phyloP scores from a whole-genome alignment of 495 filamentous ascomycete genomes.

The Hypomontagnella monticulosa region DNA sequence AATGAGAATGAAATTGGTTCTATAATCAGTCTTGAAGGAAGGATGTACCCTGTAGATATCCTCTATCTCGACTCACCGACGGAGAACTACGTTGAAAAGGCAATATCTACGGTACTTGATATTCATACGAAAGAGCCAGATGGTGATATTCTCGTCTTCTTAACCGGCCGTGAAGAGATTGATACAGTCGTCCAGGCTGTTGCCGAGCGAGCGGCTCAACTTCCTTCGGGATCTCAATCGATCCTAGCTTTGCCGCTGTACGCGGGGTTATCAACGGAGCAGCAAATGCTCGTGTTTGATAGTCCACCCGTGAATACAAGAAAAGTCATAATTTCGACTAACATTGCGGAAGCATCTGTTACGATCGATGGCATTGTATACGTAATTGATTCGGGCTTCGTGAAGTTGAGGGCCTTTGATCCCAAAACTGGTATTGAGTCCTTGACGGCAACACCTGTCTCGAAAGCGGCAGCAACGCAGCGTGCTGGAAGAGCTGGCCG shows the following conservation, averaged over 20 bases:
- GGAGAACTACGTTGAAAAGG: conserved; percentile 89
- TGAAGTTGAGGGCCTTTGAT: conserved; percentile 90
- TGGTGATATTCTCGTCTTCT: conserved; percentile 91
- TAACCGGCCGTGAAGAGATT: conserved; percentile 95
- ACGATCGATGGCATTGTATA: conserved; percentile 95
- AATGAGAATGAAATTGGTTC: conserved; percentile 62
- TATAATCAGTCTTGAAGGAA: conserved; percentile 90
- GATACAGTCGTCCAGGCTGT: conserved; percentile 81
- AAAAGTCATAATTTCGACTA: conserved; percentile 94
- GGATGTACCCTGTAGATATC: conserved; percentile 91
- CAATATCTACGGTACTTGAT: conserved; percentile 88
- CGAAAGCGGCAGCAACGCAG: conserved; percentile 92
- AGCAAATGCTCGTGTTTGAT: conserved; percentile 94
- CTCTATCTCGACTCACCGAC: conserved; percentile 82
- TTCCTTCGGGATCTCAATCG: conserved; percentile 74
- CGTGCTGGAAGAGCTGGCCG: conserved; percentile 91
- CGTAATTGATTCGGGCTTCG: conserved; percentile 91
- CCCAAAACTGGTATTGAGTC: conserved; percentile 90
- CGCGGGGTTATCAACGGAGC: conserved; percentile 85
- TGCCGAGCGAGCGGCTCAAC: conserved; percentile 76
- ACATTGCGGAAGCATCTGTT: conserved; percentile 94
- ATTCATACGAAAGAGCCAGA: conserved; percentile 89
- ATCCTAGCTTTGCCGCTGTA: conserved; percentile 86
- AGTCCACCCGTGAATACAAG: conserved; percentile 82
- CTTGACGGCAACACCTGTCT: conserved; percentile 85